These are phyloP conservation scores for Vanrija pseudolonga DNA, from an alignment of 1,284 basidiomycete species.

Conservation along the genomic window DNA sequence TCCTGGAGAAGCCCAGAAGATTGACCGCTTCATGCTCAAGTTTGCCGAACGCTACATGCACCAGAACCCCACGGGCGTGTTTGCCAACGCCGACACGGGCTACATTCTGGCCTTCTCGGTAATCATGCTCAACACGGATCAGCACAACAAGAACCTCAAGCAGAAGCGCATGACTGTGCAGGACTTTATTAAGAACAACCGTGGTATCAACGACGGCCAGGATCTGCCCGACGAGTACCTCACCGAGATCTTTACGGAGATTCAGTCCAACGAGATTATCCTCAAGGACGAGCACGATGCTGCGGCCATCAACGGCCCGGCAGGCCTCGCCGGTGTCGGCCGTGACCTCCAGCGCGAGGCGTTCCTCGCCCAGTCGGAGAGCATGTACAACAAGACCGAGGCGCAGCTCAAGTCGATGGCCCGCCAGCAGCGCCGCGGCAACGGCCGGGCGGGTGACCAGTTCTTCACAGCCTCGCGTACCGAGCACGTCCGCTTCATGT, in stretches of 20 bases:
- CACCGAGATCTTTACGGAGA: conserved; percentile 77
- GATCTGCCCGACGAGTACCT: conserved; percentile 84
- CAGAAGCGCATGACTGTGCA: conserved; percentile 78
- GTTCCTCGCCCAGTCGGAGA: conserved; percentile 87
- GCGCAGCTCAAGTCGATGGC: conserved; percentile 86
- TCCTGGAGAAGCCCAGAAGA: conserved; percentile 94
- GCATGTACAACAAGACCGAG: conserved; percentile 95
- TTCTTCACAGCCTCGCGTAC: conserved; percentile 94
- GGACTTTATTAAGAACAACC: conserved; percentile 89
- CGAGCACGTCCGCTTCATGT: conserved; percentile 93
- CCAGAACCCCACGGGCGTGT: conserved; percentile 72
- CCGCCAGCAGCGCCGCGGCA: conserved; percentile 73
- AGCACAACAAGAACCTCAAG: conserved; percentile 90
- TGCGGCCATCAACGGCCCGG: conserved; percentile 48
- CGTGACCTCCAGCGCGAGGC: conserved; percentile 90
- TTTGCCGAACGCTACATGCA: conserved; percentile 93
- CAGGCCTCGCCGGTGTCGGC: conserved; percentile 81
- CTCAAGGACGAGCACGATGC: conserved; percentile 94
- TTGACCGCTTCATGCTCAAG: conserved; percentile 98
- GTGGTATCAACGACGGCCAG: conserved; percentile 85
- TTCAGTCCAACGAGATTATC: conserved; percentile 83
- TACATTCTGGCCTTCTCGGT: conserved; percentile 91
- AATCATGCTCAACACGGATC: conserved; percentile 93
- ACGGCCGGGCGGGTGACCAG: conserved; percentile 63
- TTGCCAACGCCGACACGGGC: conserved; percentile 77